Conservation (phyloP, 2,329 filamentous ascomycete species). For the Cytospora mali region DNA sequence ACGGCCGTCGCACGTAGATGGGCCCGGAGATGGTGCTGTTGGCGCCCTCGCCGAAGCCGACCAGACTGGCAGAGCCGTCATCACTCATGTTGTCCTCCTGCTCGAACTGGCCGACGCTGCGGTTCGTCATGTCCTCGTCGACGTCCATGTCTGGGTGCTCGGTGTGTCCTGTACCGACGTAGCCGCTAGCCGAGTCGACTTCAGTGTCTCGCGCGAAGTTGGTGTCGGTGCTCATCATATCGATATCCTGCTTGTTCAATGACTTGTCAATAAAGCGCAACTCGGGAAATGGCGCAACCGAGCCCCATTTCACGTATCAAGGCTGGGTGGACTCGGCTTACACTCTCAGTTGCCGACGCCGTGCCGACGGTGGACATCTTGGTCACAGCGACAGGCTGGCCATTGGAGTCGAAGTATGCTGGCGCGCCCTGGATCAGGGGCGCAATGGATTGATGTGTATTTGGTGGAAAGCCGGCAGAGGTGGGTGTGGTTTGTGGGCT, state of each 20-base stretch:
- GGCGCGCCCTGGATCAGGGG: constrained; percentile 39
- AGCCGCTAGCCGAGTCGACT: constrained; percentile 55
- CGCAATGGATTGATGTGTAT: constrained; percentile 36
- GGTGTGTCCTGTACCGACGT: constrained; percentile 46
- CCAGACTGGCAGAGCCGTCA: constrained; percentile 79
- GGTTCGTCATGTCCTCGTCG: constrained; percentile 50
- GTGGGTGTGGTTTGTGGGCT: constrained; percentile 54
- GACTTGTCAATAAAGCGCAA: background rate
- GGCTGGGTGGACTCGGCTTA: constrained; percentile 55
- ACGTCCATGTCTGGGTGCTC: constrained; percentile 55
- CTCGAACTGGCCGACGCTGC: constrained; percentile 55
- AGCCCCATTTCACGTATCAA: background rate
- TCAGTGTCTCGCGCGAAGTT: constrained; percentile 54
- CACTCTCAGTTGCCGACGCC: constrained; percentile 82
- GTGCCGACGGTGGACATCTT: constrained; percentile 90
- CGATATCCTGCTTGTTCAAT: constrained; percentile 51
- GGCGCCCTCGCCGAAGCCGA: constrained; percentile 91
- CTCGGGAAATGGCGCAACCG: background rate
- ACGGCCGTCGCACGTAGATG: constrained; percentile 61
- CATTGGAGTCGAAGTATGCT: constrained; percentile 80
- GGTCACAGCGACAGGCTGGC: constrained; percentile 67
- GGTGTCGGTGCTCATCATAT: constrained; percentile 71
- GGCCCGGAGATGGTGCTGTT: constrained; percentile 82
- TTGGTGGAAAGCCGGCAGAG: constrained; percentile 47
- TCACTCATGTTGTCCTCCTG: constrained; percentile 75